Evolutionary conservation across 2,329 filamentous ascomycete species (phyloP).

Genomic region (Fusarium sterilihyphosum): DNA sequence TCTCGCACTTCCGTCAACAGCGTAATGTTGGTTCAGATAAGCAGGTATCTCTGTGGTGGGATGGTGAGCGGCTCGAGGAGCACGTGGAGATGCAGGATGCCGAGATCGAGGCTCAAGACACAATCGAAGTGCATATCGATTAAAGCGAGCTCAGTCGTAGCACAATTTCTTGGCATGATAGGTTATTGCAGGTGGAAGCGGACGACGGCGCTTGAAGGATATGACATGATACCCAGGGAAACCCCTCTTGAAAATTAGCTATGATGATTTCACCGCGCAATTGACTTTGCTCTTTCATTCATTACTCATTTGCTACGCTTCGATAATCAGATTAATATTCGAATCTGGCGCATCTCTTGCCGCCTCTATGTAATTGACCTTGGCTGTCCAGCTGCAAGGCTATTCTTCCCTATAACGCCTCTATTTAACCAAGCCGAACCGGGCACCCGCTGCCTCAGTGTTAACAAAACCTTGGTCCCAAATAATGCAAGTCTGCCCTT

Average conservation of each 20-base stretch:
- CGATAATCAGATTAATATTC: constrained; percentile 15
- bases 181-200: neutral
- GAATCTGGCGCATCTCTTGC: constrained; percentile 1
- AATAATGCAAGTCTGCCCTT: constrained; percentile 2
- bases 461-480: constrained; percentile 10
- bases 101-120: constrained; percentile 79
- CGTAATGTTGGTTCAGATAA: constrained; percentile 61
- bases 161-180: neutral
- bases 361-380: constrained; percentile 15
- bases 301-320: neutral
- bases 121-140: constrained; percentile 72
- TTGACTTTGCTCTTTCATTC: neutral
- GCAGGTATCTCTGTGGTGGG: constrained; percentile 73
- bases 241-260: constrained; percentile 17
- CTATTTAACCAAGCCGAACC: constrained; percentile 24
- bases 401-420: constrained; percentile 20
- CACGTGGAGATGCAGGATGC: constrained; percentile 69
- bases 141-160: neutral
- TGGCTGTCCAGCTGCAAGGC: constrained; percentile 10
- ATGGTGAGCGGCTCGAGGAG: constrained; percentile 76
- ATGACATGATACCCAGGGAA: constrained; percentile 46
- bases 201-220: constrained; percentile 32
- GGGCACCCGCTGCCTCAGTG: constrained; percentile 15
- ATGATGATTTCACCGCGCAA: neutral
- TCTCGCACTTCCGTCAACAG: constrained; percentile 68